Evolutionary conservation across 164 flowering plant species (phyloP).

Genomic region (Taxillus chinensis): DNA sequence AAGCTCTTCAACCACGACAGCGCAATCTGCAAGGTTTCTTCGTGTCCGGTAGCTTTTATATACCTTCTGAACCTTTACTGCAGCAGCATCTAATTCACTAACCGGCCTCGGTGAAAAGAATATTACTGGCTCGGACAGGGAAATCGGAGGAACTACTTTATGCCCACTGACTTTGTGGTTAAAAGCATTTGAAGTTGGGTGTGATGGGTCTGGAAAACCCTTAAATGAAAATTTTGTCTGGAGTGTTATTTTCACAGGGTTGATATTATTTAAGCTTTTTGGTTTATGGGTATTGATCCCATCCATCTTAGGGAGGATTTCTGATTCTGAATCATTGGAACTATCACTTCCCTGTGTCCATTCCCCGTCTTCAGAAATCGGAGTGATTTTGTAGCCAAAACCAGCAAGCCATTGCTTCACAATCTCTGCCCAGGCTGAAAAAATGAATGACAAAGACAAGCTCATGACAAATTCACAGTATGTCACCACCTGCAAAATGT

Average conservation of each 20-base stretch:
- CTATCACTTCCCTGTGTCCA: slow-evolving; percentile 16
- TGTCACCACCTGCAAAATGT: slow-evolving; percentile 2
- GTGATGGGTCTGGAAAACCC: slow-evolving; percentile 10
- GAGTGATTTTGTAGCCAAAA: slow-evolving; percentile 9
- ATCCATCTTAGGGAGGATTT: slow-evolving; percentile 2
- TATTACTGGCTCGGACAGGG: slow-evolving; percentile 28
- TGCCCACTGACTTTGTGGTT: slow-evolving; percentile 7
- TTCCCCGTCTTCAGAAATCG: slow-evolving; percentile 5
- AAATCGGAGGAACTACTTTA: slow-evolving; percentile 13
- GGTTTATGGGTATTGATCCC: slow-evolving; percentile 7
- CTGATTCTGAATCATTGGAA: slow-evolving; percentile 12
- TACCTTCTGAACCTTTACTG: slow-evolving; percentile 53
- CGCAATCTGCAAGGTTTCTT: slow-evolving; percentile 73
- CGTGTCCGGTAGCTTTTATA: slow-evolving; percentile 66
- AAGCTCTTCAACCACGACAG: slow-evolving; percentile 63
- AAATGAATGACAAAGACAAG: slow-evolving; percentile 24
- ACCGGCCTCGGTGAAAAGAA: slow-evolving; percentile 37
- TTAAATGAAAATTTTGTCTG: slow-evolving; percentile 23
- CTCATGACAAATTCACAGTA: slow-evolving; percentile 16
- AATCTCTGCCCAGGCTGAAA: slow-evolving; percentile 27
- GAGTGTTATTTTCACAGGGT: slow-evolving; percentile 19
- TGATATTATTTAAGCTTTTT: slow-evolving; percentile 13
- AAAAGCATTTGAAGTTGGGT: neutral
- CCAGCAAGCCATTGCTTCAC: slow-evolving; percentile 7
- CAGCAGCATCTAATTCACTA: slow-evolving; percentile 52